phyloP scores from a whole-genome alignment of 345 rosid genomes.

The Corchorus olitorius region DNA sequence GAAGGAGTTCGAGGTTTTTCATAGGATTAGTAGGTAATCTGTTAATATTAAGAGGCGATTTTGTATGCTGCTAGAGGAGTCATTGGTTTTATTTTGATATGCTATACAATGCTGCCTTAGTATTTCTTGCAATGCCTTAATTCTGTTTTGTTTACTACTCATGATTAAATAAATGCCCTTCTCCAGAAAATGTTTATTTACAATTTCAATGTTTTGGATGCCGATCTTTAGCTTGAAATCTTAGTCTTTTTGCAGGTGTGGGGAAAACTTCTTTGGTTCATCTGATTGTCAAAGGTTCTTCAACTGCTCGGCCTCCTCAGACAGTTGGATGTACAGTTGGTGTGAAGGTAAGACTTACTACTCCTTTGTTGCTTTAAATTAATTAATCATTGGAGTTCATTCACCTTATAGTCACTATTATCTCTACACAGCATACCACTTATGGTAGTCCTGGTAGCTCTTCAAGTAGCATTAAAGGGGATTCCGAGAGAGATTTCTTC shows the following conservation, averaged over 20 bases:
- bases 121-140: no score
- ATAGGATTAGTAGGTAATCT: not conserved
- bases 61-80: not conserved
- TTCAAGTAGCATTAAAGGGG: slow-evolving; percentile 87
- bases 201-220: not conserved
- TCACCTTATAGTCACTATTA: slow-evolving; percentile 20
- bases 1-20: not conserved
- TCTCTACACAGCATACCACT: slow-evolving; percentile 57
- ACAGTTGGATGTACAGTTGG: slow-evolving; percentile 95
- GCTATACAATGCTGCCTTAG: no score
- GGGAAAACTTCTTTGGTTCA: slow-evolving; percentile 95
- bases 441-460: slow-evolving; percentile 88
- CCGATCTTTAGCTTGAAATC: slow-evolving; percentile 21
- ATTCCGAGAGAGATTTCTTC: slow-evolving; percentile 93
- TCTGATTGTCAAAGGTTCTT: slow-evolving; percentile 77
- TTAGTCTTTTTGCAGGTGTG: slow-evolving; percentile 57
- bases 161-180: not conserved
- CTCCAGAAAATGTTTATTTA: slow-evolving; percentile 2
- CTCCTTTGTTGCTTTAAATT: slow-evolving; percentile 9
- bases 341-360: slow-evolving; percentile 68
- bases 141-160: no score
- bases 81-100: no score
- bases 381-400: slow-evolving; percentile 20
- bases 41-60: not conserved
- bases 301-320: slow-evolving; percentile 75